Base-by-base conservation (phyloP, 2,329 filamentous ascomycete species). In the Parafenestella ontariensis region DNA sequence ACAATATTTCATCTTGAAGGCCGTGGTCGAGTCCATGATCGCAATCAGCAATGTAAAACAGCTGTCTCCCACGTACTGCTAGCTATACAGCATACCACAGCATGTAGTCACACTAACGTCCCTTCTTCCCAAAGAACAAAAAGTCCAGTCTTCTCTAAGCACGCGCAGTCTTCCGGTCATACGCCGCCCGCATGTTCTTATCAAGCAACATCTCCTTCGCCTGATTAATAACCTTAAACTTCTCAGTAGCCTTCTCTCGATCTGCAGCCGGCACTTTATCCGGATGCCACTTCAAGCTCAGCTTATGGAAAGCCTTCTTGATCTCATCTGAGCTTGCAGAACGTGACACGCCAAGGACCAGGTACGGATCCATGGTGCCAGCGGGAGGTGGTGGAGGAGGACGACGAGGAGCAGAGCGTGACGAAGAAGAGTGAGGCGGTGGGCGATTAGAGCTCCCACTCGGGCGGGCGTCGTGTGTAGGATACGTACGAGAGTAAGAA, bases 241-340 rank as follows among this genome's bases (percentile, higher is more conserved):
- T 59, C n/a, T 55, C 44, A 15, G 62, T 68, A 18, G 69, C 67
- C 20, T 21, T 24, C 5, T 52, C 33, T 42, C 56, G 53, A 1
- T 62, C 49, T 5, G 17, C 51, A 5, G 33, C 58, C n/a, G 2
- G 8, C 13, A 51, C 61, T 7, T 66, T 61, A 49, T 99, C 95
- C 17, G 95, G 95, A 72, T 98, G 95, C 73, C 87, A 96, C 73
- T 96, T 96, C 77, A 98, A 95, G 20, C 93, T 93, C 57, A 97
- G 81, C 47, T 91, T 90, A 72, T 97, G 97, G 79, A 98, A 96
- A 1, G 94, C 92, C 76, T 96, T 96, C 76, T 97, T 98, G 74
- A 98, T 96, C 24, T 96, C 92, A 46, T 85, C 81, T 1, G 89
- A 79, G 0, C 90, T 87, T 7, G 94, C 91, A 53, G 78, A 83